Base-by-base conservation (phyloP, 2,329 filamentous ascomycete species). In the Diaporthe sp. region DNA sequence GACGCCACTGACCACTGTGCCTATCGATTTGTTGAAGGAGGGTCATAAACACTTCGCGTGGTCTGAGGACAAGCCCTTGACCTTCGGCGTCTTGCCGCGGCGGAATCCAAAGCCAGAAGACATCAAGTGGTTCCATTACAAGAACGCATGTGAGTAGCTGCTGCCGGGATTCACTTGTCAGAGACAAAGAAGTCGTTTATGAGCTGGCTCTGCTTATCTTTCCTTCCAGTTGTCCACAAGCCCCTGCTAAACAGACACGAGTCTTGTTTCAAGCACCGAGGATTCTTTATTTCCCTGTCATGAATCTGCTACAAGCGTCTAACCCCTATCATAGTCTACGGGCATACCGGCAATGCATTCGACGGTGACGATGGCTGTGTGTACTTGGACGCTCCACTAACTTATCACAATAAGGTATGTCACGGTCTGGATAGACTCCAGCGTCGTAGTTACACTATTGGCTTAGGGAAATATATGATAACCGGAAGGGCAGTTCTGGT, bases 21-120 rank as follows among this genome's bases (percentile, higher is more conserved):
- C 72, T 2, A 1, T 74, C 19, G 61, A 74, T 25, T 22, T 74
- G 10, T 13, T 74, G 51, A 57, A 74, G 51, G 61, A 70, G n/a
- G 72, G 72, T 7, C 72, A 74, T 51, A 74, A 74, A 39, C 72
- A 74, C 51, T 74, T 74, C 57, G 72, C 72, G 19, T 74, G 72
- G 72, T 53, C 72, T 12, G 72, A 74, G 19, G 72, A 74, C 19
- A 74, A 74, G 39, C 72, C 72, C 6, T n/a, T 74, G 51, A 74
- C 62, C 6, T 70, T 74, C 13, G 72, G 72, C 13, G 57, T 74
- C 42, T 22, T 74, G 13, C 72, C 72, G 8, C 72, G 72, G 17
- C 72, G 72, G 1, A 60, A 60, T 22, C 61, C 72, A 22, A 74
- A 74, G 61, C 61, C 72, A 3, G 61, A n/a, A 9, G 72, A 74